phyloP scores from a whole-genome alignment of 2,329 filamentous ascomycete species.

The Penicillium sp. region DNA sequence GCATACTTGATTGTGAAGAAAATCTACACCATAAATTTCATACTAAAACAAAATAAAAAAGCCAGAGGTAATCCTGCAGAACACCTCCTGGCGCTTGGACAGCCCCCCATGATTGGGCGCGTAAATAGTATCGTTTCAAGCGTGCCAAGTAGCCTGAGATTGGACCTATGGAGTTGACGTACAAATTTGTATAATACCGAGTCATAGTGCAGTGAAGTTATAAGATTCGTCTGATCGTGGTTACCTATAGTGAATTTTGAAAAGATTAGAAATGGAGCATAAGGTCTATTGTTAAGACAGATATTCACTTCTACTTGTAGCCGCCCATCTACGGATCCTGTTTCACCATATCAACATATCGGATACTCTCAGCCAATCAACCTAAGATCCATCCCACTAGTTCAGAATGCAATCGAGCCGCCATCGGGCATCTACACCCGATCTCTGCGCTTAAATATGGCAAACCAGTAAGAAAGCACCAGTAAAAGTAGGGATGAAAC shows the following conservation, averaged over 20 bases:
- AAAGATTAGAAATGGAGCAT: not conserved
- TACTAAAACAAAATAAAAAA: not conserved
- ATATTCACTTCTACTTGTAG: not conserved
- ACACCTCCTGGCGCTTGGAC: slow-evolving; percentile 8
- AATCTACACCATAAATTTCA: not conserved
- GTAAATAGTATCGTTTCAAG: slow-evolving; percentile 10
- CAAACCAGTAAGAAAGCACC: not conserved
- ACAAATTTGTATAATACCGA: too few relatives aligned
- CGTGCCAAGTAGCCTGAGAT: not conserved
- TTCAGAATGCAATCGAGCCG: slow-evolving; percentile 5
- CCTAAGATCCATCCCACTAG: not conserved
- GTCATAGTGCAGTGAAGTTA: too few relatives aligned
- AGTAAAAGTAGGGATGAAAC: slow-evolving; percentile 13
- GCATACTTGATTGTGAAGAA: not conserved
- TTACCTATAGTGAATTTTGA: too few relatives aligned
- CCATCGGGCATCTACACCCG: slow-evolving; percentile 3
- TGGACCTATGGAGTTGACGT: not conserved
- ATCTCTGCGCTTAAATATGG: slow-evolving; percentile 11
- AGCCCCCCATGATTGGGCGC: slow-evolving; percentile 12
- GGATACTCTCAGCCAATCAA: slow-evolving; percentile 13
- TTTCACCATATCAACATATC: slow-evolving; percentile 15
- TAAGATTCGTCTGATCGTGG: too few relatives aligned
- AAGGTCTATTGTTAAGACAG: not conserved
- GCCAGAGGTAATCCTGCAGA: not conserved
- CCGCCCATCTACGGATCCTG: slow-evolving; percentile 2